Conservation (phyloP, 495 filamentous ascomycete species). For the Penicillium soppii region DNA sequence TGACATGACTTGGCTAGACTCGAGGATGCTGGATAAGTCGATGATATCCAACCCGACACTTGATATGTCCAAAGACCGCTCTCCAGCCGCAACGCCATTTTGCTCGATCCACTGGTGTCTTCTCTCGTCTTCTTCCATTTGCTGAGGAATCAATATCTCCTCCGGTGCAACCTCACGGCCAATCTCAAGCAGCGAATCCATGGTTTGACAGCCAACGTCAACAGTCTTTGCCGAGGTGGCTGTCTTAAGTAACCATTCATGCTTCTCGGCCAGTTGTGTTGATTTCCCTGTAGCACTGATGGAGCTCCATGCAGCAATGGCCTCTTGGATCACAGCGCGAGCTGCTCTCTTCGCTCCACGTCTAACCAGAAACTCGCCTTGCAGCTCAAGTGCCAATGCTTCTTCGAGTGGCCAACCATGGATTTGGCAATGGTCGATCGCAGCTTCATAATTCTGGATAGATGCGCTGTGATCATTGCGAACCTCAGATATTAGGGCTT, state of each 20-base stretch:
- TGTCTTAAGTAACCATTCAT: constrained; percentile 68
- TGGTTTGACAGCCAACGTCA: constrained; percentile 77
- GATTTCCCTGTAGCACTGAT: constrained; percentile 75
- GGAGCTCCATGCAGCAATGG: constrained; percentile 69
- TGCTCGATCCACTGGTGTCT: constrained; percentile 77
- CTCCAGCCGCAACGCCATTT: constrained; percentile 42
- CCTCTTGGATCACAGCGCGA: constrained; percentile 67
- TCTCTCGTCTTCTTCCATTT: constrained; percentile 55
- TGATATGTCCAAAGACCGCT: constrained; percentile 43
- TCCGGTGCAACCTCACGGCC: constrained; percentile 58
- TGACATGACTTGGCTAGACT: constrained; percentile 87
- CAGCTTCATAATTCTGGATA: constrained; percentile 68
- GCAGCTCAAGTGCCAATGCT: constrained; percentile 73
- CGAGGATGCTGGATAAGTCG: constrained; percentile 80
- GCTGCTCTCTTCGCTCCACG: constrained; percentile 71
- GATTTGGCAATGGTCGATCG: constrained; percentile 76
- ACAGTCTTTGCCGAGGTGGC: constrained; percentile 58
- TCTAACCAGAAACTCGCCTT: constrained; percentile 69
- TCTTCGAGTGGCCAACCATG: constrained; percentile 78
- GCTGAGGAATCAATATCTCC: constrained; percentile 31
- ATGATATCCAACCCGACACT: constrained; percentile 69
- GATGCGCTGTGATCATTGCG: constrained; percentile 58
- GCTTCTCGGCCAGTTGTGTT: constrained; percentile 65
- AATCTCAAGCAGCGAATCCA: constrained; percentile 45
- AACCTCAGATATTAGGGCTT: constrained; percentile 70